These are phyloP conservation scores for Helianthus tuberosus DNA, from an alignment of 129 eudicot species.

Conservation along the genomic window DNA sequence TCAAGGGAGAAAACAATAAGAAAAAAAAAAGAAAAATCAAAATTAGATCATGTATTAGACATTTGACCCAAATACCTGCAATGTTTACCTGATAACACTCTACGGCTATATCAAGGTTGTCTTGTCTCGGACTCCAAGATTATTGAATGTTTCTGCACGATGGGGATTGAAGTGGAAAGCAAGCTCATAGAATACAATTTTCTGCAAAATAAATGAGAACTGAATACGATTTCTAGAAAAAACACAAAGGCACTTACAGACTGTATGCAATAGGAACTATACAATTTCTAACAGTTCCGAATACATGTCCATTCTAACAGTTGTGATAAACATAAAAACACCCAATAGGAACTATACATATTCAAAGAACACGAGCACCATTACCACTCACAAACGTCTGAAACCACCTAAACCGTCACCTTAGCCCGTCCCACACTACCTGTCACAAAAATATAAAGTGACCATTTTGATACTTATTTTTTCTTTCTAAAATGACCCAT, in stretches of 20 bases:
- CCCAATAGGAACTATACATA: no score
- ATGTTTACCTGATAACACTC: slow-evolving; percentile 84
- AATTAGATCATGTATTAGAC: slow-evolving; percentile 8
- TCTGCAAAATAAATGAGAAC: slow-evolving; percentile 49
- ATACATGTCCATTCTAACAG: no score
- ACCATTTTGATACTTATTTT: slow-evolving; percentile 31
- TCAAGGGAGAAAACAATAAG: slow-evolving; percentile 29
- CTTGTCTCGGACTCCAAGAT: slow-evolving; percentile 93
- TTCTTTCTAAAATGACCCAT: no score
- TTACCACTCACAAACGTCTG: no score
- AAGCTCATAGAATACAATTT: slow-evolving; percentile 95
- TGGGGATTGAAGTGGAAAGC: slow-evolving; percentile 99
- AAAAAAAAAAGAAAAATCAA: not conserved
- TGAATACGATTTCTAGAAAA: slow-evolving; percentile 18
- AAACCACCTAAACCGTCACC: no score
- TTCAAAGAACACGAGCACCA: no score
- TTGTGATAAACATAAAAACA: no score
- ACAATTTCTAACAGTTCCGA: no score
- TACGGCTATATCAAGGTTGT: slow-evolving; percentile 86
- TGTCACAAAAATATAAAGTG: no score
- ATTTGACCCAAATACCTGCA: slow-evolving; percentile 6
- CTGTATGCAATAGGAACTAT: not conserved
- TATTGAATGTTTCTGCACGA: slow-evolving; percentile 99
- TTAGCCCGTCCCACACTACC: no score
- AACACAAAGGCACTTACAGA: slow-evolving; percentile 11